These are phyloP conservation scores for Fraxinus greggii DNA, from an alignment of 305 asterid genomes.

Conservation along the genomic window DNA sequence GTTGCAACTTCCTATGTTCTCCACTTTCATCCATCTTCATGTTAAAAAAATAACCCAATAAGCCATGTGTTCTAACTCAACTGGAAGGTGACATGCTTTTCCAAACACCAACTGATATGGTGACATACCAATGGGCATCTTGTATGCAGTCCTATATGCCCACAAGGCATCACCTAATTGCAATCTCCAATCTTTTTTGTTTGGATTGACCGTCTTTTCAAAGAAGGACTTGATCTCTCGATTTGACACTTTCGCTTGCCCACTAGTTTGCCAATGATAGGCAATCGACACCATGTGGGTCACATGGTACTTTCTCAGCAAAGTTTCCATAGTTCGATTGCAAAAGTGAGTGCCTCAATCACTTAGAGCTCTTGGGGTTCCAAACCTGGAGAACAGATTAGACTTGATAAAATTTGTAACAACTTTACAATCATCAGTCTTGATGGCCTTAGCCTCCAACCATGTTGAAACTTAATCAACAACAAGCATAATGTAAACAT, in stretches of 20 bases:
- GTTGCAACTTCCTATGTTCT: too few relatives aligned
- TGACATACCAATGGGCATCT: background rate
- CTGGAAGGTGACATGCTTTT: background rate
- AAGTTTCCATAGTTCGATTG: background rate
- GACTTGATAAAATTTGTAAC: background rate
- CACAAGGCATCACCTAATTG: background rate
- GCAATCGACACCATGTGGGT: background rate
- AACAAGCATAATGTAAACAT: too few relatives aligned
- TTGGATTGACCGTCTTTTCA: background rate
- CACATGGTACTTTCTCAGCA: background rate
- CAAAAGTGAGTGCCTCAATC: background rate
- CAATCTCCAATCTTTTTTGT: background rate
- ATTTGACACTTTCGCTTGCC: background rate
- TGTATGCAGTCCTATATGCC: background rate
- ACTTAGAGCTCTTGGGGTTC: background rate
- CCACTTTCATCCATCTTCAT: too few relatives aligned
- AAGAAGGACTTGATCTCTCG: background rate
- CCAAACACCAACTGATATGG: background rate
- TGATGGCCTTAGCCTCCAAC: too few relatives aligned
- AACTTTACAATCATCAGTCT: too few relatives aligned
- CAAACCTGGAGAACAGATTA: background rate
- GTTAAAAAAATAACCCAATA: too few relatives aligned
- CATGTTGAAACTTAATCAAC: too few relatives aligned
- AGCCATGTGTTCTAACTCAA: too few relatives aligned
- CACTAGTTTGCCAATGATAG: background rate